Percentiles rank a stretch among this genome's conserved stretches.
Evolutionary conservation across 2,329 filamentous ascomycete species (phyloP).

Genomic region (Scytalidium sp.): DNA sequence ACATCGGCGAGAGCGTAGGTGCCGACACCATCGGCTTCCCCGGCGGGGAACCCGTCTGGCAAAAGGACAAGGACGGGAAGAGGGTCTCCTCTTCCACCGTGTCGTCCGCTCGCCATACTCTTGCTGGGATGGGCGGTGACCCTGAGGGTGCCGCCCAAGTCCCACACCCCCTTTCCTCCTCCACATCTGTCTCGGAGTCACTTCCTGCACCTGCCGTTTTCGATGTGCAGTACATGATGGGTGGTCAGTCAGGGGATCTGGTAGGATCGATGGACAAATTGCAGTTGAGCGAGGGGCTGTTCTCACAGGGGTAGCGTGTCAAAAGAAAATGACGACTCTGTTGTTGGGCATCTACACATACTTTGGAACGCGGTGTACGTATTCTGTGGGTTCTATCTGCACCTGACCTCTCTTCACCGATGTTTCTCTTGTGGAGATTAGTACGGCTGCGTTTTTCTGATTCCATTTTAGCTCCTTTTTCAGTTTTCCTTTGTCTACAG

Average conservation of each 20-base stretch:
- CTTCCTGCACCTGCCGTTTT: background rate
- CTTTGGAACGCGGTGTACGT: too few species aligned
- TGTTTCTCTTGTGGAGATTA: too few species aligned
- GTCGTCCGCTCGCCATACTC: background rate
- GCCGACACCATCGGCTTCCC: constrained; percentile 71
- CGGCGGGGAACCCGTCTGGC: constrained; percentile 41
- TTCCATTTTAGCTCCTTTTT: too few species aligned
- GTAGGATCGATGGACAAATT: background rate
- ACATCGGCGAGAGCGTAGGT: constrained; percentile 77
- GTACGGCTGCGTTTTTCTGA: too few species aligned
- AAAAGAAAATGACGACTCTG: too few species aligned
- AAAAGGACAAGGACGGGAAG: background rate
- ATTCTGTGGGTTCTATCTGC: too few species aligned
- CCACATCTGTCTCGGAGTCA: background rate
- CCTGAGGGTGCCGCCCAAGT: background rate
- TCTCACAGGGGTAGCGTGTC: background rate
- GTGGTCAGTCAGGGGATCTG: background rate
- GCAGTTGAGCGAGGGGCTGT: background rate
- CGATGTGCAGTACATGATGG: background rate
- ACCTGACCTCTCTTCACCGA: too few species aligned
- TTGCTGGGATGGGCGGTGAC: background rate
- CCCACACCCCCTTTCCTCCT: background rate
- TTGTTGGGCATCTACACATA: too few species aligned
- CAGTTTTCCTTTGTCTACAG: too few species aligned
- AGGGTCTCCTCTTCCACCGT: background rate